Evolutionary conservation across 345 rosid genomes (phyloP), one percentile per base, ranked within the genome.

Genomic region (Arabidopsis arenosa): DNA sequence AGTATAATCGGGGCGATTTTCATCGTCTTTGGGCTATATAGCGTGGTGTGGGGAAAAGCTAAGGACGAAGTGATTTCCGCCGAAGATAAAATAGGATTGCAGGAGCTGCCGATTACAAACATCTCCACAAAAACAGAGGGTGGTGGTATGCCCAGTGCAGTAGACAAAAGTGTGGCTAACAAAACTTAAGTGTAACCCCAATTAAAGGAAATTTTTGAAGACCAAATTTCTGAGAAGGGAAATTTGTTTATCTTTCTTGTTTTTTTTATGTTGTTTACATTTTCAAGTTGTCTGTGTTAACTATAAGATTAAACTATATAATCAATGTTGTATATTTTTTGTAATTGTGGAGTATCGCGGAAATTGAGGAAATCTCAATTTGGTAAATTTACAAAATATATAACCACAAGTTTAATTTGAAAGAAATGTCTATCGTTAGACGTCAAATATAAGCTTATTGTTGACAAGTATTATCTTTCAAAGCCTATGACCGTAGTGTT

Each of bases 11-110:
- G 97, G 44, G 93, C 99, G 3, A 56, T 86, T 47, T 11, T 90
- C 71, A 89, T 95, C 54, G 99, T 92, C 3, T 13, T 83, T 7
- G 99, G 97, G 5, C 85, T 92, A 6, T 92, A 95, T 80, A 68
- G 82, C 1, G 97, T 95, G 1, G 92, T 88, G 68, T 92, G 99
- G 99, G 99, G 97, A 2, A 95, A 95, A 79, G 83, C 87, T 84
- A 95, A 92, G 63, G 97, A 95, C 15, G 35, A 9, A 37, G 45
- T 15, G 57, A 45, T 81, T 6, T 33, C 62, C 21, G 39, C 49
- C 0, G 79, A 80, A 23, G 84, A 82, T 41, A 83, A 84, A 67
- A 45, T 33, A 9, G 86, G 69, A 14, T 36, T 54, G 52, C 81
- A 69, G 14, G 93, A 88, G 71, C 70, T 93, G 54, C 97, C 97